Evolutionary conservation across 1,284 basidiomycete genomes (phyloP).

Genomic region (Thelephora terrestris): DNA sequence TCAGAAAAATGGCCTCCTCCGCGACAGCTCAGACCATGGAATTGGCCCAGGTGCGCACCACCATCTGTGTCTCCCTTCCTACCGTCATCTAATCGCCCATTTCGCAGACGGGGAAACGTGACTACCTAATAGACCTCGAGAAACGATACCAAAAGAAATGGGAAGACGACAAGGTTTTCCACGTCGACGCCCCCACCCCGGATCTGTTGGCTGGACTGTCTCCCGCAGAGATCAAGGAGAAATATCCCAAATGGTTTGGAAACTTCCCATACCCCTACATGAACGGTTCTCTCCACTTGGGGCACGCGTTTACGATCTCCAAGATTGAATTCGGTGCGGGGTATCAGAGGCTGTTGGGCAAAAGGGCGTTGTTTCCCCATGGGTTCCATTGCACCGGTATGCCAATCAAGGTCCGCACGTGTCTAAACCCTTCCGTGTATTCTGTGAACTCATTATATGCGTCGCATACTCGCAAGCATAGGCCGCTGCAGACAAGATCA

Average conservation of each 20-base stretch:
- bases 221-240: slow-evolving; percentile 50
- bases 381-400: slow-evolving; percentile 97
- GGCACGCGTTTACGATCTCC: slow-evolving; percentile 97
- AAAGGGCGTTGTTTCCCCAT: slow-evolving; percentile 90
- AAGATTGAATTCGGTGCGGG: slow-evolving; percentile 98
- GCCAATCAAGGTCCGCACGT: slow-evolving; percentile 85
- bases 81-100: neutral
- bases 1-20: slow-evolving; percentile 9
- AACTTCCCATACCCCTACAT: slow-evolving; percentile 96
- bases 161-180: slow-evolving; percentile 66
- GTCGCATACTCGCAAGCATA: slow-evolving; percentile 21
- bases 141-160: slow-evolving; percentile 78
- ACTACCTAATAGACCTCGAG: slow-evolving; percentile 78
- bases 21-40: slow-evolving; percentile 22
- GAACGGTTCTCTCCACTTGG: slow-evolving; percentile 96
- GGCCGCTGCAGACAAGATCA: slow-evolving; percentile 94
- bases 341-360: slow-evolving; percentile 93
- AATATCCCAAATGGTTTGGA: slow-evolving; percentile 95
- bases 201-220: slow-evolving; percentile 59
- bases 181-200: slow-evolving; percentile 71
- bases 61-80: neutral
- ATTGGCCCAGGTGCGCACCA: slow-evolving; percentile 21
- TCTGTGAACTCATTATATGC: neutral
- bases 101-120: slow-evolving; percentile 85
- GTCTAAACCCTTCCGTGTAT: neutral